Evolutionary conservation across 257 asterid genomes (phyloP), one percentile per base, ranked within the genome.

Genomic region (Striga asiatica): DNA sequence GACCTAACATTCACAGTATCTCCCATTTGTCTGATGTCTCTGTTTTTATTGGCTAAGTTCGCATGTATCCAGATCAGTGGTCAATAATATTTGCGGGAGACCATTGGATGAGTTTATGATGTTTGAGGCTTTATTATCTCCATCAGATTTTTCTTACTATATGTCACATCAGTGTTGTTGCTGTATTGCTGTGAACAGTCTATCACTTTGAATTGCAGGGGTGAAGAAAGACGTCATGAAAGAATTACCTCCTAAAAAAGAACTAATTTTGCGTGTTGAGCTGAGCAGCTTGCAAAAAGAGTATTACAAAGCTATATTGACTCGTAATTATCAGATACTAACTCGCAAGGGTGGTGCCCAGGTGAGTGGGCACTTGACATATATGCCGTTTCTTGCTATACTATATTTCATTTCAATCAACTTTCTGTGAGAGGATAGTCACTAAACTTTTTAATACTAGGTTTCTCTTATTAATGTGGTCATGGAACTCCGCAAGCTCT

Each of bases 401-500:
- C 5, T 41, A 48, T n/a, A 8, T 13, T 67, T 50, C 38, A 34
- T 31, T 68, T 41, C 54, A 10, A 43, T 45, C 32, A 32, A 8
- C 63, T 49, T 60, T 18, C 48, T 56, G 54, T 23, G 51, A 28
- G 21, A 50, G 10, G n/a, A 56, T 65, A 28, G 50, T n/a, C n/a
- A 38, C 65, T 20, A 64, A 61, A 23, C 59, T 69, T 54, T 58
- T 50, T 67, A 42, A 60, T 52, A 54, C 76, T 67, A 91, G 98
- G 84, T 91, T 58, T 91, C 98, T 31, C 96, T 91, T 42, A 78
- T 80, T 62, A 91, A 91, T 71, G 98, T 91, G 79, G 98, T 91
- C 73, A 91, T 91, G 98, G 98, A 91, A 75, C 91, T 91, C 68
- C 96, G 98, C 76, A 91, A 91, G 70, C 96, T 91, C 46, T 91